Conservation (phyloP, 306 rosid species). For the Alnus glutinosa region DNA sequence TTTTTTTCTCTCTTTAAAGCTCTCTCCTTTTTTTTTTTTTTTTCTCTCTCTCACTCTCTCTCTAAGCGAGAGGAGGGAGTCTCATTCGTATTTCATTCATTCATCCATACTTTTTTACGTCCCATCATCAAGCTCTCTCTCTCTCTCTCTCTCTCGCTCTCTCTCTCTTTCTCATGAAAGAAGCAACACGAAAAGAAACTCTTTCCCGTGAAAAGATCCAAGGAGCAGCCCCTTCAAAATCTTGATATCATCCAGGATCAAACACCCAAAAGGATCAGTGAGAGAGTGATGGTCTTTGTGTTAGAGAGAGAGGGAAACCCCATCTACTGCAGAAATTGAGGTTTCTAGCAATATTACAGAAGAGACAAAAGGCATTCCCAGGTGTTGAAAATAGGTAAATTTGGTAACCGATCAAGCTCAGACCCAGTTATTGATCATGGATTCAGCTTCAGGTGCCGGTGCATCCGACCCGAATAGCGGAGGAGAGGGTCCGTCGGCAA, state of each 20-base stretch:
- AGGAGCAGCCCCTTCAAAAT: conserved; percentile 5
- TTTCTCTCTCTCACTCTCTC: neutral
- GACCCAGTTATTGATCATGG: conserved; percentile 44
- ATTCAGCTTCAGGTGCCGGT: conserved; percentile 50
- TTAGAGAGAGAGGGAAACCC: neutral
- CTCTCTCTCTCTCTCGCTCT: neutral
- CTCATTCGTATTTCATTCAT: conserved; percentile 56
- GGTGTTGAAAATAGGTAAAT: neutral
- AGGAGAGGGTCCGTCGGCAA: conserved; percentile 36
- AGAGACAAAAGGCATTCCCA: neutral
- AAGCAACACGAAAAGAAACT: neutral
- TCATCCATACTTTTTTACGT: conserved; percentile 67
- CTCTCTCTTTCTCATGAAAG: conserved; percentile 6
- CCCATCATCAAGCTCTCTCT: conserved; percentile 60
- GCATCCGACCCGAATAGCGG: conserved; percentile 31
- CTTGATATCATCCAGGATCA: neutral
- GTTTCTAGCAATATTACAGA: neutral
- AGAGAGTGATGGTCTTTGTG: neutral
- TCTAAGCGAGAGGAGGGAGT: neutral
- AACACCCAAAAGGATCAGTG: neutral
- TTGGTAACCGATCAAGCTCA: neutral
- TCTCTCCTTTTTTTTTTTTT: neutral
- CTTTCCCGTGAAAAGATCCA: conserved; percentile 44
- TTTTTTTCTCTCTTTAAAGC: neutral
- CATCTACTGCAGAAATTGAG: neutral